A percentile compares a stretch with the other conserved stretches of the same genome.
Conservation (phyloP, 331 rosid genomes). For the Rhamnella rubrinervis region DNA sequence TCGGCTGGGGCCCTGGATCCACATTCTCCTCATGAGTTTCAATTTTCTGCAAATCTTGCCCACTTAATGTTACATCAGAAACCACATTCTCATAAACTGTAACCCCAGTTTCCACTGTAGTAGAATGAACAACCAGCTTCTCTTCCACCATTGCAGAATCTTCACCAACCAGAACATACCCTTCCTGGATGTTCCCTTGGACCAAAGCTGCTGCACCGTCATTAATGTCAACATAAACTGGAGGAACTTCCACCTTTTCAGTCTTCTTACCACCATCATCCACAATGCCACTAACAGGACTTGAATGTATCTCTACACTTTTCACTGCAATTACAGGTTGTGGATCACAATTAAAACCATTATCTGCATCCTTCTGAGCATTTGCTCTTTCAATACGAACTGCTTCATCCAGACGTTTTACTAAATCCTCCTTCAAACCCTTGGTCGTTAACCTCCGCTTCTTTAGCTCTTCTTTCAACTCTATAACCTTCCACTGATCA, state of each 20-base stretch:
- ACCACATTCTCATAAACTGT: slow-evolving; percentile 38
- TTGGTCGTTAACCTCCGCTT: slow-evolving; percentile 62
- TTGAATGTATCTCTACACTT: slow-evolving; percentile 22
- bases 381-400: slow-evolving; percentile 43
- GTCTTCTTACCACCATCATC: slow-evolving; percentile 23
- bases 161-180: slow-evolving; percentile 32
- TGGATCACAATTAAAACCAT: slow-evolving; percentile 31
- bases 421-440: slow-evolving; percentile 91
- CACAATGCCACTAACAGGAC: slow-evolving; percentile 20
- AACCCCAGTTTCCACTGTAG: slow-evolving; percentile 40
- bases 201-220: slow-evolving; percentile 27
- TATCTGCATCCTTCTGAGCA: slow-evolving; percentile 24
- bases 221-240: slow-evolving; percentile 35
- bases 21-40: slow-evolving; percentile 32
- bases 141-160: slow-evolving; percentile 37
- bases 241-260: slow-evolving; percentile 27
- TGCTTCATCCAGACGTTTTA: slow-evolving; percentile 77
- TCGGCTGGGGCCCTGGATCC: slow-evolving; percentile 16
- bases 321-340: slow-evolving; percentile 31
- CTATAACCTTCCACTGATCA: slow-evolving; percentile 93
- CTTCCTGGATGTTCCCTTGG: slow-evolving; percentile 34
- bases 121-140: slow-evolving; percentile 25
- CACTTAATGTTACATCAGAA: slow-evolving; percentile 38
- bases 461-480: slow-evolving; percentile 85
- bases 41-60: slow-evolving; percentile 32